Conservation (phyloP, 1,139 yeast genomes). For the Schizosaccharomyces versatilis region DNA sequence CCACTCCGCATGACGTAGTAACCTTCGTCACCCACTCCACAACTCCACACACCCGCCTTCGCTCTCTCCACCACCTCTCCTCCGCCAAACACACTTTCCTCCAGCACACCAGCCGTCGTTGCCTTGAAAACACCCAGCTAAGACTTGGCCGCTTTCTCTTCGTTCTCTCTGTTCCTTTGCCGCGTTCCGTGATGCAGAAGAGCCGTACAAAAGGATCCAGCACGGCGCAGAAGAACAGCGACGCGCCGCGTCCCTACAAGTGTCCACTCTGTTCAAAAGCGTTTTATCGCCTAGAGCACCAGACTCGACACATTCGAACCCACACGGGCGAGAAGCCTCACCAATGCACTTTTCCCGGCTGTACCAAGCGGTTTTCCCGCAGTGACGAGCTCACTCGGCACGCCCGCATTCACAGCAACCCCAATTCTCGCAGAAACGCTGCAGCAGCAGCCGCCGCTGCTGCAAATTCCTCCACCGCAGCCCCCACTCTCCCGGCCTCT, state of each 20-base stretch:
- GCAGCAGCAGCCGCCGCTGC: neutral
- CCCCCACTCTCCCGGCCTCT: neutral
- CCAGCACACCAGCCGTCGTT: slow-evolving; percentile 4
- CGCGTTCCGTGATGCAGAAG: neutral
- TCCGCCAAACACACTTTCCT: slow-evolving; percentile 1
- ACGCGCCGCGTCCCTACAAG: slow-evolving; percentile 50
- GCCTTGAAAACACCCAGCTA: slow-evolving; percentile 2
- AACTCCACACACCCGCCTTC: slow-evolving; percentile 5
- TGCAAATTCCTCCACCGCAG: neutral
- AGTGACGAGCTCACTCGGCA: slow-evolving; percentile 84
- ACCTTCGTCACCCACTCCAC: neutral
- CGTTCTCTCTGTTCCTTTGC: neutral
- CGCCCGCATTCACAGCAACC: slow-evolving; percentile 40
- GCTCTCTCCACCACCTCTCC: slow-evolving; percentile 7
- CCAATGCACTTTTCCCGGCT: slow-evolving; percentile 70
- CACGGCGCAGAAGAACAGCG: slow-evolving; percentile 12
- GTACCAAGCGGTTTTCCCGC: slow-evolving; percentile 64
- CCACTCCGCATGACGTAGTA: neutral
- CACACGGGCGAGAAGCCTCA: slow-evolving; percentile 85
- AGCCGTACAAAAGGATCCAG: slow-evolving; percentile 1
- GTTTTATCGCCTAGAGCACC: slow-evolving; percentile 33
- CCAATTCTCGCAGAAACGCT: slow-evolving; percentile 6
- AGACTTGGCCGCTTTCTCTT: neutral
- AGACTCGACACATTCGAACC: slow-evolving; percentile 43
- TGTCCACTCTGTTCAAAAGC: slow-evolving; percentile 56